Conservation (phyloP, 1,139 yeast genomes). For the Arxiozyma bovina region DNA sequence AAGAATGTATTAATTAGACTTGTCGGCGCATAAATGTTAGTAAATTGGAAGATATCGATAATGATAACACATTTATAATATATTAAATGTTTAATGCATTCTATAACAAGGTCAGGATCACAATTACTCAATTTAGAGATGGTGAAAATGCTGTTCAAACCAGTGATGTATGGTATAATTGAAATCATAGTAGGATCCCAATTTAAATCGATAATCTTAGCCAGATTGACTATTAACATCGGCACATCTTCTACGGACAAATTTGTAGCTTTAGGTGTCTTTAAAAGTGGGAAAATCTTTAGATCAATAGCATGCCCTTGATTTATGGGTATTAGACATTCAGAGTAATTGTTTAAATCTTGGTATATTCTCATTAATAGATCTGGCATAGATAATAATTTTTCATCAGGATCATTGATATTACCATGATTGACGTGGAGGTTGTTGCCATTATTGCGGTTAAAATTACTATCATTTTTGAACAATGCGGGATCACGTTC, state of each 20-base stretch:
- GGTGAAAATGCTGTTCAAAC: conserved; percentile 69
- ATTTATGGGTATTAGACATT: conserved; percentile 89
- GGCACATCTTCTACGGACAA: conserved; percentile 71
- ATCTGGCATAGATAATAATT: conserved; percentile 50
- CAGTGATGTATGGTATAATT: conserved; percentile 78
- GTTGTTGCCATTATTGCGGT: background rate
- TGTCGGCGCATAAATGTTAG: conserved; percentile 84
- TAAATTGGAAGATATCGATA: conserved; percentile 80
- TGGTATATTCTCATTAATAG: conserved; percentile 82
- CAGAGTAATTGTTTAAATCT: conserved; percentile 89
- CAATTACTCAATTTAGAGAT: conserved; percentile 78
- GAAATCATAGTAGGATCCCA: conserved; percentile 98
- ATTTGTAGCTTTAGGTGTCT: conserved; percentile 64
- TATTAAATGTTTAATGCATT: conserved; percentile 83
- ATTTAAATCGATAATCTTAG: conserved; percentile 67
- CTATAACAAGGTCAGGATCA: conserved; percentile 67
- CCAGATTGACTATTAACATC: conserved; percentile 66
- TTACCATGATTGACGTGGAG: background rate
- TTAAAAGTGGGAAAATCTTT: conserved; percentile 76
- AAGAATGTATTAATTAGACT: conserved; percentile 63
- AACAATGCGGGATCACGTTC: conserved; percentile 32
- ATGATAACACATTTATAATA: conserved; percentile 81
- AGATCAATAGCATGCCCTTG: conserved; percentile 85
- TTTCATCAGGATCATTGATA: background rate
- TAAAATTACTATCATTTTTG: conserved; percentile 8